Base-by-base conservation (phyloP, 441 rosid species). In the Arabidopsis lyrata region DNA sequence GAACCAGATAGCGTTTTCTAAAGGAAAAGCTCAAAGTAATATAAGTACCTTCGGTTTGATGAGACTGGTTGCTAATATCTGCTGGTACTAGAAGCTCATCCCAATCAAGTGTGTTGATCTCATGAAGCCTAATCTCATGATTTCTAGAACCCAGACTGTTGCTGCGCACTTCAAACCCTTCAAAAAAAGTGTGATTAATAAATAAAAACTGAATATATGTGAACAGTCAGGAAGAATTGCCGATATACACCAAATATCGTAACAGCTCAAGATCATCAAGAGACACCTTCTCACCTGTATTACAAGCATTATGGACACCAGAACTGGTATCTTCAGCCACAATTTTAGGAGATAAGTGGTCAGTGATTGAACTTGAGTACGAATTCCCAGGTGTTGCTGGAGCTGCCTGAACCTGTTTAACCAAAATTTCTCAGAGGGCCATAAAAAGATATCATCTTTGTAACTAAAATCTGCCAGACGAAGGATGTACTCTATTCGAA, bases 31-130 rank as follows among this genome's bases (percentile, higher is more conserved):
- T 68, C 73, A 36, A 36, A 31, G 63, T 39, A 27, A 45, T 13
- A 18, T 22, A 72, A 53, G 88, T 83, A 91, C 98, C 96, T 86
- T 72, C 85, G 61, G 67, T 76, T 47, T 82, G 66, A 45, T 36
- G 64, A 53, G 71, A 31, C 27, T 78, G 75, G 72, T 72, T 78
- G 72, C 73, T 82, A 53, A 81, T 71, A 80, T 87, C 88, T 76
- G 83, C 83, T 44, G 83, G 72, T 72, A 87, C 85, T 44, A 92
- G 76, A 68, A 90, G 97, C 70, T 96, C 97, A 66, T 96, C 98
- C 99, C 99, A 96, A 63, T 93, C 99, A 75, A 96, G 96, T 7
- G 97, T 96, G 72, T 91, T 96, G 77, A 96, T 80, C 81, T 96
- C 99, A 50, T 85, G 97, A 82, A 96, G 90, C 81, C 79, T 86